Evolutionary conservation across 2,329 filamentous ascomycete species (phyloP).

Genomic region (Xenosphaeropsis pyriputrescens): DNA sequence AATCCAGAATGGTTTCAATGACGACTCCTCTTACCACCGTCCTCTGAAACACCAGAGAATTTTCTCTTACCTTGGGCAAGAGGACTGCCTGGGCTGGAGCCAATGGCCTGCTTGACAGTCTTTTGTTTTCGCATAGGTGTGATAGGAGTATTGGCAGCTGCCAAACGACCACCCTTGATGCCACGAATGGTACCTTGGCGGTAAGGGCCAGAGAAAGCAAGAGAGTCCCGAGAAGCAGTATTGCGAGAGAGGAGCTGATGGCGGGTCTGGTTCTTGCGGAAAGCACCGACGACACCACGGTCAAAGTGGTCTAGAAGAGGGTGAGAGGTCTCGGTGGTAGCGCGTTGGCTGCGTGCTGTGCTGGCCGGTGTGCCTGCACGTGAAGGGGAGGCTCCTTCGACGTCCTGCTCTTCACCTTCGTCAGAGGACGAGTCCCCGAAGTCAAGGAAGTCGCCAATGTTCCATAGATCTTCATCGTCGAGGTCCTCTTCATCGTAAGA

Average conservation of each 20-base stretch:
- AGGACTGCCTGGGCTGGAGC: slow-evolving; percentile 13
- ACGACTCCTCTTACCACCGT: slow-evolving; percentile 12
- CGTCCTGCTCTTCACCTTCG: slow-evolving; percentile 42
- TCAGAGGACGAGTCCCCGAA: slow-evolving; percentile 45
- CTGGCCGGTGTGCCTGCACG: slow-evolving; percentile 32
- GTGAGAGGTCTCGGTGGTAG: slow-evolving; percentile 31
- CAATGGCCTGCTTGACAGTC: background rate
- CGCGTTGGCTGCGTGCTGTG: slow-evolving; percentile 28
- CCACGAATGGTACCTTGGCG: slow-evolving; percentile 45
- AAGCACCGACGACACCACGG: slow-evolving; percentile 60
- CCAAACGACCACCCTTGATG: slow-evolving; percentile 50
- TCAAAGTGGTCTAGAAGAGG: slow-evolving; percentile 53
- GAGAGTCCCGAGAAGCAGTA: slow-evolving; percentile 44
- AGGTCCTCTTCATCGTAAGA: slow-evolving; percentile 34
- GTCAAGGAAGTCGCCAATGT: slow-evolving; percentile 60
- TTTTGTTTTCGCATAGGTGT: slow-evolving; percentile 43
- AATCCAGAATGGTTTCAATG: background rate
- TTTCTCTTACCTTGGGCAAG: slow-evolving; percentile 13
- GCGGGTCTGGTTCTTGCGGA: slow-evolving; percentile 49
- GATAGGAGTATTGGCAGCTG: slow-evolving; percentile 51
- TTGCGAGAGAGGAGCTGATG: slow-evolving; percentile 32
- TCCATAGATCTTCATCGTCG: slow-evolving; percentile 48
- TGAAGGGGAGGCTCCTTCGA: slow-evolving; percentile 24
- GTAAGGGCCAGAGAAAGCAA: slow-evolving; percentile 45
- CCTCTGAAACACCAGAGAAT: slow-evolving; percentile 8